Conservation (phyloP, 1,284 basidiomycete species). For the Amylostereum chailletii region DNA sequence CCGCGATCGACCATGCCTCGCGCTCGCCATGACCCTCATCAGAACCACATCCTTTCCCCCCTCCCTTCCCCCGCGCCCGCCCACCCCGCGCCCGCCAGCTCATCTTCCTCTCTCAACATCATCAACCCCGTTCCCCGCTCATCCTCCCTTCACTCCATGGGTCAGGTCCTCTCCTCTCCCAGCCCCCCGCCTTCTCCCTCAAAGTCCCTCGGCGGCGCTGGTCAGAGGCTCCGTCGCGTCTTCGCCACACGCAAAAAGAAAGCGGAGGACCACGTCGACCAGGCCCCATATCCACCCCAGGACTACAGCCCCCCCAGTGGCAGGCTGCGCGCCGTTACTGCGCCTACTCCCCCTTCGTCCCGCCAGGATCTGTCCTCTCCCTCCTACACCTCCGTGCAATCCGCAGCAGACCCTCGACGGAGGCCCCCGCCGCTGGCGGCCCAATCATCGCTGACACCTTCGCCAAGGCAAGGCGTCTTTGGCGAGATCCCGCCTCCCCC, state of each 20-base stretch:
- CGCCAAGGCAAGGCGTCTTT: not conserved
- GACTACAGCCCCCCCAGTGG: constrained; percentile 11
- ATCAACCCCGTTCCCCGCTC: constrained; percentile 27
- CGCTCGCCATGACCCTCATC: constrained; percentile 3
- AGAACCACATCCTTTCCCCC: constrained; percentile 30
- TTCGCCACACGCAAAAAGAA: constrained; percentile 58
- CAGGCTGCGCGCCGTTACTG: constrained; percentile 17
- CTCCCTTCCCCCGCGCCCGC: constrained; percentile 30
- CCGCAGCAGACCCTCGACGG: not conserved
- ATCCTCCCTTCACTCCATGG: constrained; percentile 26
- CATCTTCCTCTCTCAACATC: constrained; percentile 23
- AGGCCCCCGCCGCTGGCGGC: not conserved
- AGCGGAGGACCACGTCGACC: constrained; percentile 33
- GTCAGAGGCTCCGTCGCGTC: constrained; percentile 52
- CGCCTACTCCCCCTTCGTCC: constrained; percentile 5
- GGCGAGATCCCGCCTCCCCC: constrained; percentile 5
- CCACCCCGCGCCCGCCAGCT: constrained; percentile 26
- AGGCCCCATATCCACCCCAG: no score
- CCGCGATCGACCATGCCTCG: no score
- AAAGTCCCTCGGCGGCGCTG: constrained; percentile 32
- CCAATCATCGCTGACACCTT: constrained; percentile 7
- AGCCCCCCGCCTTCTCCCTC: constrained; percentile 16
- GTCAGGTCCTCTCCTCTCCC: constrained; percentile 28
- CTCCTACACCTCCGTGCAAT: constrained; percentile 6
- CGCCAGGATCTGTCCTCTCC: constrained; percentile 11